Conservation (phyloP, 768 basidiomycete species). For the Tephrocybe sp. region DNA sequence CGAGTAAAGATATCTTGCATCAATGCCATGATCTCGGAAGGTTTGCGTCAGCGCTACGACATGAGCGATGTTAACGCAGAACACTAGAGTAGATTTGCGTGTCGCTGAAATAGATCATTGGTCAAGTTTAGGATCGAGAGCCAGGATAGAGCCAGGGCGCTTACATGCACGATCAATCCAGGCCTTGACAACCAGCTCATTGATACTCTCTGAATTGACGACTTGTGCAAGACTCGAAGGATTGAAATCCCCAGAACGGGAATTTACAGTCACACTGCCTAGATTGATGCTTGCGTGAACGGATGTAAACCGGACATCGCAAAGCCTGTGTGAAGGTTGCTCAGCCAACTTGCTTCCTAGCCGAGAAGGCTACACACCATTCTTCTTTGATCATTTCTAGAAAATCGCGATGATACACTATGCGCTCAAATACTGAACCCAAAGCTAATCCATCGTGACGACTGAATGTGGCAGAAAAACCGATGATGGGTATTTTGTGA, state of each 20-base stretch:
- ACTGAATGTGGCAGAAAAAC: conserved; percentile 94
- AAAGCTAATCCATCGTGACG: conserved; percentile 90
- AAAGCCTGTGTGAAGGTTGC: conserved; percentile 59
- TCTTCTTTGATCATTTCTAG: conserved; percentile 90
- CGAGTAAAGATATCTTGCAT: conserved; percentile 80
- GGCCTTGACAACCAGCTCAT: conserved; percentile 73
- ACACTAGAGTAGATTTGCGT: conserved; percentile 88
- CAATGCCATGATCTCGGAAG: conserved; percentile 76
- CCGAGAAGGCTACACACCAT: conserved; percentile 50
- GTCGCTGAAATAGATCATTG: no score
- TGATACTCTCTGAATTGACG: conserved; percentile 78
- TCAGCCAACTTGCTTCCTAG: conserved; percentile 17
- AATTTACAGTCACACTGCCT: conserved; percentile 62
- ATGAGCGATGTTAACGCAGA: conserved; percentile 85
- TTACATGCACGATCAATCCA: conserved; percentile 87
- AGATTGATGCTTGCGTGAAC: conserved; percentile 77
- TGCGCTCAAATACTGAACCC: conserved; percentile 83
- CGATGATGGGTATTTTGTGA: conserved; percentile 77
- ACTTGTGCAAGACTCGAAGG: conserved; percentile 75
- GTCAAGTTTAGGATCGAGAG: conserved; percentile 4
- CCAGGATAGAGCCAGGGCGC: conserved; percentile 18
- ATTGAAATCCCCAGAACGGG: conserved; percentile 78
- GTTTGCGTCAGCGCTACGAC: conserved; percentile 69
- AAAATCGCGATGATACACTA: conserved; percentile 92
- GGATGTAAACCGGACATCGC: conserved; percentile 82